These are phyloP conservation scores for Scheffersomyces coipomensis DNA, from an alignment of 805 yeast species.

Conservation along the genomic window DNA sequence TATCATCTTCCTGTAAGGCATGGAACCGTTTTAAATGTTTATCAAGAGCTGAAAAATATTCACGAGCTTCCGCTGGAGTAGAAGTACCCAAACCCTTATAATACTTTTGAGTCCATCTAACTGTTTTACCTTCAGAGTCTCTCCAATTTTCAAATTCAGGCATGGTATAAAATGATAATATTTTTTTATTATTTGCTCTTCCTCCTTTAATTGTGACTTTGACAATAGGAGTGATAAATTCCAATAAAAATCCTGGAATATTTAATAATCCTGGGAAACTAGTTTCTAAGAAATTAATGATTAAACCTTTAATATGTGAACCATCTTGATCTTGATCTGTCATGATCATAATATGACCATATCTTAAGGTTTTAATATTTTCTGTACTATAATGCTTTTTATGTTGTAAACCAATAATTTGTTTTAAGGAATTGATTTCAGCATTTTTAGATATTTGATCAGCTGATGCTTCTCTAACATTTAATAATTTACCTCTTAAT, in stretches of 20 bases:
- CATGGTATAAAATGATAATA: slow-evolving; percentile 84
- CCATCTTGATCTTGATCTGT: slow-evolving; percentile 99
- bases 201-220: slow-evolving; percentile 72
- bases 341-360: slow-evolving; percentile 98
- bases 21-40: slow-evolving; percentile 85
- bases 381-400: slow-evolving; percentile 68
- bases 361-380: slow-evolving; percentile 72
- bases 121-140: slow-evolving; percentile 69
- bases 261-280: slow-evolving; percentile 91
- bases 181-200: slow-evolving; percentile 53
- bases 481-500: slow-evolving; percentile 87
- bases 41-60: slow-evolving; percentile 82
- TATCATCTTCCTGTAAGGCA: slow-evolving; percentile 75
- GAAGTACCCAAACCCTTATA: slow-evolving; percentile 99
- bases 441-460: slow-evolving; percentile 91
- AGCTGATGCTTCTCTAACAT: slow-evolving; percentile 95
- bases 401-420: slow-evolving; percentile 94
- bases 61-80: slow-evolving; percentile 74
- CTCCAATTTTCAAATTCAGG: slow-evolving; percentile 96
- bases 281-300: slow-evolving; percentile 88
- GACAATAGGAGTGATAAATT: slow-evolving; percentile 94
- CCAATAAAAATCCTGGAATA: slow-evolving; percentile 88
- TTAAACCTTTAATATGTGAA: slow-evolving; percentile 92
- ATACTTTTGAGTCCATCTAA: slow-evolving; percentile 90
- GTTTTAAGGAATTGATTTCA: slow-evolving; percentile 92